phyloP scores from a whole-genome alignment of 441 rosid species.

The Erodium texanum region DNA sequence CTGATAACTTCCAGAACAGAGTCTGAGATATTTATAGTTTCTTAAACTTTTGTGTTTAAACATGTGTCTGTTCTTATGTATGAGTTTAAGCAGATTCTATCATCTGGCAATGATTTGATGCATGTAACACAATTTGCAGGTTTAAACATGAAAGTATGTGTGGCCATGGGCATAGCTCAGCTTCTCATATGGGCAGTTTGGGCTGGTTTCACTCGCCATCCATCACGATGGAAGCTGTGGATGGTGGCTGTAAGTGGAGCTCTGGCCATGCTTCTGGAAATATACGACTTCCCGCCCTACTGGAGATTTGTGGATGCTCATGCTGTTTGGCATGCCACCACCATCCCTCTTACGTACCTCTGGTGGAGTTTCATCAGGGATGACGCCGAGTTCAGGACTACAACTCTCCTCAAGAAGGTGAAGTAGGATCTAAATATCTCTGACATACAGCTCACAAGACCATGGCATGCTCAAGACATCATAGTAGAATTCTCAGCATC shows the following conservation, averaged over 20 bases:
- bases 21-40: neutral
- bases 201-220: constrained; percentile 45
- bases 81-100: neutral
- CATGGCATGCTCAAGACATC: neutral
- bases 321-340: constrained; percentile 39
- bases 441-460: neutral
- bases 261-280: constrained; percentile 33
- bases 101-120: constrained; percentile 4
- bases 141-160: constrained; percentile 50
- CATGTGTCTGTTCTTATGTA: neutral
- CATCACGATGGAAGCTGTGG: constrained; percentile 55
- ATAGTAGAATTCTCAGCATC: too few relatives aligned
- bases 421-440: constrained; percentile 25
- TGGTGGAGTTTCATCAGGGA: constrained; percentile 65
- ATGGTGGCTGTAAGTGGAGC: constrained; percentile 29
- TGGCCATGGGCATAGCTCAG: constrained; percentile 40
- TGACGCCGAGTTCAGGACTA: constrained; percentile 49
- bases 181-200: constrained; percentile 53
- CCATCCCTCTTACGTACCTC: constrained; percentile 46
- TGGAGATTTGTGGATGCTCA: constrained; percentile 46
- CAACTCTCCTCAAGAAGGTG: constrained; percentile 45
- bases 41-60: neutral
- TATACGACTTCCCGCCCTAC: constrained; percentile 48
- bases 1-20: neutral
- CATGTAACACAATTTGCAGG: constrained; percentile 27